These are phyloP conservation scores for Stereocaulon alpinum DNA, from an alignment of 495 filamentous ascomycete genomes.

Conservation along the genomic window DNA sequence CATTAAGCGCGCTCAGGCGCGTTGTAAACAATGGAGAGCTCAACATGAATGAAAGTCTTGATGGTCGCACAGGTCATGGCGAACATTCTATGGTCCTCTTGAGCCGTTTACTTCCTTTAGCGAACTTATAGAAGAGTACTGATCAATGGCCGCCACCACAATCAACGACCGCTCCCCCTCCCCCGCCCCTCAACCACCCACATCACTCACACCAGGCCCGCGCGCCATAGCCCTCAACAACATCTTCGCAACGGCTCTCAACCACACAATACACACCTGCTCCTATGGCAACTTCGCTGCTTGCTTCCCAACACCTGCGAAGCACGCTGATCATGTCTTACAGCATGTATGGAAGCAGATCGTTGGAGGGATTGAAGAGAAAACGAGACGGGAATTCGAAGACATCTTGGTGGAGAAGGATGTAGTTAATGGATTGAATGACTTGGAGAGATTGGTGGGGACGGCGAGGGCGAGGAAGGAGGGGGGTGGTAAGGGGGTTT, in stretches of 20 bases:
- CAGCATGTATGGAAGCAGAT: constrained; percentile 60
- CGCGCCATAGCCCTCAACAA: constrained; percentile 63
- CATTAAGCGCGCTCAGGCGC: not conserved
- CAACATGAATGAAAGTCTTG: not conserved
- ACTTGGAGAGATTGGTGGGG: constrained; percentile 62
- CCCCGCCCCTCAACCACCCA: constrained; percentile 47
- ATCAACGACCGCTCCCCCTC: constrained; percentile 31
- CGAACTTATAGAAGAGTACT: no score
- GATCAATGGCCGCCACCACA: constrained; percentile 1
- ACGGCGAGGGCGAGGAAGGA: constrained; percentile 57
- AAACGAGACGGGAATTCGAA: constrained; percentile 63
- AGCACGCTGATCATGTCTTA: constrained; percentile 55
- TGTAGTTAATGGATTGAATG: constrained; percentile 69
- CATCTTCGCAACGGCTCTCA: constrained; percentile 58
- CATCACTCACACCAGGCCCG: constrained; percentile 55
- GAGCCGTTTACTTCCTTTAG: no score
- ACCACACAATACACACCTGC: constrained; percentile 60
- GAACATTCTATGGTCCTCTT: no score
- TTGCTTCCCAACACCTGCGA: constrained; percentile 80
- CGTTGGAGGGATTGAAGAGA: constrained; percentile 52
- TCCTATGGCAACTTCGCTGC: constrained; percentile 68
- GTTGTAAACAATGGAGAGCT: not conserved
- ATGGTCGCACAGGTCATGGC: not conserved
- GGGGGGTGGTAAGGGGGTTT: constrained; percentile 22
- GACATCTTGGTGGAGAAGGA: constrained; percentile 57